Percentiles rank a stretch among this genome's conserved stretches.
Evolutionary conservation across 306 rosid genomes (phyloP).

Genomic region (Cucumis sativus): Cucumber_9930_V3 NC_026659.2:228501-229000

Average conservation of each 20-base stretch:
- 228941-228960: background rate
- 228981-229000: background rate
- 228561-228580: background rate
- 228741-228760: background rate
- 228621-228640: background rate
- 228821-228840: background rate
- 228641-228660: background rate
- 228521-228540: background rate
- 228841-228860: background rate
- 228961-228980: background rate
- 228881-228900: background rate
- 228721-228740: background rate
- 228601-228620: background rate
- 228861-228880: background rate
- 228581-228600: background rate
- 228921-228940: background rate
- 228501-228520: constrained; percentile 1
- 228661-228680: too few species aligned
- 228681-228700: background rate
- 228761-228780: background rate
- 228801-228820: background rate
- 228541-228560: background rate
- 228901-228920: background rate
- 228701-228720: background rate
- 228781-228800: background rate